Percentiles rank a stretch among this genome's conserved stretches.
Conservation (phyloP, 192 early-diverging fungal species). For the Lunasporangiospora selenospora region DNA sequence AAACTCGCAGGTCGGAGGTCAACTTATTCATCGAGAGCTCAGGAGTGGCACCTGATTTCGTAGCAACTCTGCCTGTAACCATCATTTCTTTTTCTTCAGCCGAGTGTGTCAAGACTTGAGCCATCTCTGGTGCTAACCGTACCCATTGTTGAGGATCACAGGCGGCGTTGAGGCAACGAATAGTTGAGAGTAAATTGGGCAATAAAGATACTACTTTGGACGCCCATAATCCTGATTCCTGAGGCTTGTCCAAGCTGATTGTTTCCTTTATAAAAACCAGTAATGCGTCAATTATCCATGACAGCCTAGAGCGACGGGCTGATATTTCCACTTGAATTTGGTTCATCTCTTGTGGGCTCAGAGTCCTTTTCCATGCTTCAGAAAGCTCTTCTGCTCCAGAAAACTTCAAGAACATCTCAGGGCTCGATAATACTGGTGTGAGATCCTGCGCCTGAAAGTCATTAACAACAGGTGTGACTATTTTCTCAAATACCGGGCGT, state of each 20-base stretch:
- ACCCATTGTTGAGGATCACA: slow-evolving; percentile 13
- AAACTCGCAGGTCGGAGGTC: slow-evolving; percentile 21
- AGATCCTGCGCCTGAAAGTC: slow-evolving; percentile 8
- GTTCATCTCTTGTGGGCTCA: slow-evolving; percentile 1
- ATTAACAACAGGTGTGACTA: slow-evolving; percentile 8
- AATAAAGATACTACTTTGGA: slow-evolving; percentile 4
- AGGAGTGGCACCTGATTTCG: not conserved
- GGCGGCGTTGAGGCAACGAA: slow-evolving; percentile 25
- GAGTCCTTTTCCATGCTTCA: not conserved
- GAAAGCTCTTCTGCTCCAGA: slow-evolving; percentile 26
- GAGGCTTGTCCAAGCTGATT: slow-evolving; percentile 2
- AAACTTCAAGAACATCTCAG: slow-evolving; percentile 21
- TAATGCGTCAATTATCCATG: slow-evolving; percentile 20
- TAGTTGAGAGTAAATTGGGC: slow-evolving; percentile 28
- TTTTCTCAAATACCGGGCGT: slow-evolving; percentile 17
- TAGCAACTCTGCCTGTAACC: slow-evolving; percentile 16
- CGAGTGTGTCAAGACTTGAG: slow-evolving; percentile 1
- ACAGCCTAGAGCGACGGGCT: slow-evolving; percentile 9
- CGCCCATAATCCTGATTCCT: slow-evolving; percentile 15
- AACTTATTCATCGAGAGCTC: not conserved
- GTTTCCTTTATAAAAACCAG: slow-evolving; percentile 38
- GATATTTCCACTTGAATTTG: not conserved
- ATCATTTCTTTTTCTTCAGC: slow-evolving; percentile 32
- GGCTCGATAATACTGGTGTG: slow-evolving; percentile 6
- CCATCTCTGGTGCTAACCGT: slow-evolving; percentile 13